phyloP scores from a whole-genome alignment of 345 rosid species.

The Salix exigua region DNA sequence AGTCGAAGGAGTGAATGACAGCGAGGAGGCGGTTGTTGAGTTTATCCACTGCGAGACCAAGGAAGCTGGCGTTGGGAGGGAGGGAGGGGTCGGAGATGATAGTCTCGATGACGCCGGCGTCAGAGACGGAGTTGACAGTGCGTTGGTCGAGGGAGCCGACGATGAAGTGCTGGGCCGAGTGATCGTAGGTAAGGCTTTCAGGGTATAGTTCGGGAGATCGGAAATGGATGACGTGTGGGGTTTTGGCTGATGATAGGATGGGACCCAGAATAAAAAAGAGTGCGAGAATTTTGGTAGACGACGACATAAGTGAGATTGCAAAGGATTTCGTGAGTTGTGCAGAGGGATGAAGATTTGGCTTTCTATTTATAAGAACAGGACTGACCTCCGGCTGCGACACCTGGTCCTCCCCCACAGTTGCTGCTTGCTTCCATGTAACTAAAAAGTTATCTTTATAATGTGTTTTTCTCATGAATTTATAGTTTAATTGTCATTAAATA shows the following conservation, averaged over 20 bases:
- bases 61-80: slow-evolving; percentile 52
- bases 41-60: slow-evolving; percentile 60
- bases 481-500: no score
- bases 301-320: no score
- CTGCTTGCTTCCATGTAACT: no score
- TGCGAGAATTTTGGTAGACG: slow-evolving; percentile 1
- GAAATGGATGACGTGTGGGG: slow-evolving; percentile 60
- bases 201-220: slow-evolving; percentile 66
- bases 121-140: slow-evolving; percentile 63
- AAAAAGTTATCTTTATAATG: no score
- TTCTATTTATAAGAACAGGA: no score
- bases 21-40: slow-evolving; percentile 62
- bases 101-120: slow-evolving; percentile 63
- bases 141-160: slow-evolving; percentile 69
- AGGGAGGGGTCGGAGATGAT: slow-evolving; percentile 53
- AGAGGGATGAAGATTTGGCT: no score
- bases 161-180: slow-evolving; percentile 65
- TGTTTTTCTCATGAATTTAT: no score
- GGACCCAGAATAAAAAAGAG: slow-evolving; percentile 9
- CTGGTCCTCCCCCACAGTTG: no score
- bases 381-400: no score
- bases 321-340: background rate
- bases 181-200: slow-evolving; percentile 70
- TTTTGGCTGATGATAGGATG: slow-evolving; percentile 25
- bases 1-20: slow-evolving; percentile 35